Conservation (phyloP, 2,329 filamentous ascomycete genomes). For the Colletotrichum brevisporum region DNA sequence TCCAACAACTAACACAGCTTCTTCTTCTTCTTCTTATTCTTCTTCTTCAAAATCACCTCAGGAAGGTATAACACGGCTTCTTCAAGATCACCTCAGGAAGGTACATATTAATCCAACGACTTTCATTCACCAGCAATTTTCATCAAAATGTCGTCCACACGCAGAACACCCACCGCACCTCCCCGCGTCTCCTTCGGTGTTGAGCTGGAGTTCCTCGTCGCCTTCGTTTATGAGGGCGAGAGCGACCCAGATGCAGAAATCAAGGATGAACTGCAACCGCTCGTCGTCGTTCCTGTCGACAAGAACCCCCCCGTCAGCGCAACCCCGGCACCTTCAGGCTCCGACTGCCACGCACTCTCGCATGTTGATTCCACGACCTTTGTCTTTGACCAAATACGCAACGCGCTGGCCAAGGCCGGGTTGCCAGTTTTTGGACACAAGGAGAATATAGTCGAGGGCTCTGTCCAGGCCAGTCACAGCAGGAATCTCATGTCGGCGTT, state of each 20-base stretch:
- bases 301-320: background rate
- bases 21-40: too few species aligned
- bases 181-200: conserved; percentile 47
- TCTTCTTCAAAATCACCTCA: too few species aligned
- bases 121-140: background rate
- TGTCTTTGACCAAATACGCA: background rate
- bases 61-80: too few species aligned
- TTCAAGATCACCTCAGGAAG: too few species aligned
- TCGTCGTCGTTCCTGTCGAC: conserved; percentile 41
- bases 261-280: conserved; percentile 44
- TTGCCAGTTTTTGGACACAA: conserved; percentile 15
- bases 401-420: conserved; percentile 26
- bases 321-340: too few species aligned
- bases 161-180: conserved; percentile 18
- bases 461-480: conserved; percentile 29
- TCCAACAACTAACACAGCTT: background rate
- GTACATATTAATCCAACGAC: too few species aligned
- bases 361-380: background rate
- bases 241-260: conserved; percentile 44
- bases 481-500: conserved; percentile 20
- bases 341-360: too few species aligned
- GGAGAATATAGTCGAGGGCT: conserved; percentile 1
- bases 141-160: conserved; percentile 1
- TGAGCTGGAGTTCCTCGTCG: conserved; percentile 46
- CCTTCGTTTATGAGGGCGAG: conserved; percentile 38